Conservation (phyloP, 2,329 filamentous ascomycete genomes). For the Ciborinia camelliae region DNA sequence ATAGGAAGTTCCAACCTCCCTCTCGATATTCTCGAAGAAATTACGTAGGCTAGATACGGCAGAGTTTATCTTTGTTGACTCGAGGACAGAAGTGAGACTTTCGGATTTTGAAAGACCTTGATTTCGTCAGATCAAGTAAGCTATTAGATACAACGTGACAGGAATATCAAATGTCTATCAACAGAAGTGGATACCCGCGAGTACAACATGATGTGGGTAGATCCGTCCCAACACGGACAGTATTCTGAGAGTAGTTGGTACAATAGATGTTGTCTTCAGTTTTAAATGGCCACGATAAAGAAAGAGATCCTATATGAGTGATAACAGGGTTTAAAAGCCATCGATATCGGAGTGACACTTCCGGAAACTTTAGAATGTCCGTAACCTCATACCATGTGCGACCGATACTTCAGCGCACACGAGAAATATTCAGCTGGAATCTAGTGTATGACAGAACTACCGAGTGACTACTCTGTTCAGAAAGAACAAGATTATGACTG, state of each 20-base stretch:
- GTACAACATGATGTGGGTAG: neutral
- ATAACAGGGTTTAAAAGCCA: neutral
- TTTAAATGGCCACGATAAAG: neutral
- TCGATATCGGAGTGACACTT: neutral
- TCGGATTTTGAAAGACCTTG: neutral
- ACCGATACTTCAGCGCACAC: too few species aligned
- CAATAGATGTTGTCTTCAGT: neutral
- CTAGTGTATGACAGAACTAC: neutral
- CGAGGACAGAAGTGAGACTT: neutral
- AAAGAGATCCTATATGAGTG: neutral
- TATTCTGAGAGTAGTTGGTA: neutral
- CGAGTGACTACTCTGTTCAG: neutral
- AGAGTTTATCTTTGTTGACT: neutral
- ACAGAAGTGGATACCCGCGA: neutral
- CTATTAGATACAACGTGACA: neutral
- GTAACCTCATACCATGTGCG: neutral
- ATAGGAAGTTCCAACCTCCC: neutral
- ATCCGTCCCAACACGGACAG: neutral
- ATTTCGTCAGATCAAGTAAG: neutral
- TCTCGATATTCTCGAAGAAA: too few species aligned
- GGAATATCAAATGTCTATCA: neutral
- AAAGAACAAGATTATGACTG: neutral
- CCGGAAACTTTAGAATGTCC: neutral
- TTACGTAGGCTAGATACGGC: too few species aligned
- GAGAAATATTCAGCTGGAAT: neutral